Percentiles rank a stretch among this genome's conserved stretches.
Evolutionary conservation across 2,329 filamentous ascomycete genomes (phyloP).

Genomic region (Trichoderma sp.): DNA sequence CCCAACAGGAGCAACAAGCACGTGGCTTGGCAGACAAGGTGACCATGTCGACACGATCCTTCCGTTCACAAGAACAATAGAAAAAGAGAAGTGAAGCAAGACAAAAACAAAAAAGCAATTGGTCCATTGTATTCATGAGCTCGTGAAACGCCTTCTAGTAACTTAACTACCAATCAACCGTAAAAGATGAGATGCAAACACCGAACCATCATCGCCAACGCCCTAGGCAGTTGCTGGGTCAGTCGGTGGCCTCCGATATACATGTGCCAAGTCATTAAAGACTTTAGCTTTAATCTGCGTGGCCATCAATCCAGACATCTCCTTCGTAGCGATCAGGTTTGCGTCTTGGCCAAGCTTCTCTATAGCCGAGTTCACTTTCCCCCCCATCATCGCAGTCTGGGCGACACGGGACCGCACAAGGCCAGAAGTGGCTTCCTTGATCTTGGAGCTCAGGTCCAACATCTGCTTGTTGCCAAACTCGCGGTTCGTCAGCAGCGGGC

Average conservation of each 20-base stretch:
- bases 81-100: too few relatives aligned
- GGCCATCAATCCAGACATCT: constrained; percentile 64
- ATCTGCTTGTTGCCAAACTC: constrained; percentile 95
- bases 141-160: constrained; percentile 13
- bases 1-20: too few relatives aligned
- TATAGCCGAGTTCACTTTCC: constrained; percentile 50
- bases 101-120: constrained; percentile 1
- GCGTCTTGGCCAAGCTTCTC: constrained; percentile 63
- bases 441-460: constrained; percentile 81
- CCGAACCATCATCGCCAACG: neutral
- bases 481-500: constrained; percentile 85
- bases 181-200: neutral
- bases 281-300: constrained; percentile 65
- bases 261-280: constrained; percentile 52
- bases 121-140: constrained; percentile 9
- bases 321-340: constrained; percentile 63
- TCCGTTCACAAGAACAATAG: too few relatives aligned
- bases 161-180: neutral
- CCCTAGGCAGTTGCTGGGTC: constrained; percentile 28
- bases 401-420: constrained; percentile 36
- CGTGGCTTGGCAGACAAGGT: too few relatives aligned
- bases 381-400: constrained; percentile 37
- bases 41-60: too few relatives aligned
- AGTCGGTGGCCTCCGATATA: constrained; percentile 27
- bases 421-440: constrained; percentile 61